Conservation (phyloP, 2,329 filamentous ascomycete genomes). For the Rosellinia necatrix region DNA sequence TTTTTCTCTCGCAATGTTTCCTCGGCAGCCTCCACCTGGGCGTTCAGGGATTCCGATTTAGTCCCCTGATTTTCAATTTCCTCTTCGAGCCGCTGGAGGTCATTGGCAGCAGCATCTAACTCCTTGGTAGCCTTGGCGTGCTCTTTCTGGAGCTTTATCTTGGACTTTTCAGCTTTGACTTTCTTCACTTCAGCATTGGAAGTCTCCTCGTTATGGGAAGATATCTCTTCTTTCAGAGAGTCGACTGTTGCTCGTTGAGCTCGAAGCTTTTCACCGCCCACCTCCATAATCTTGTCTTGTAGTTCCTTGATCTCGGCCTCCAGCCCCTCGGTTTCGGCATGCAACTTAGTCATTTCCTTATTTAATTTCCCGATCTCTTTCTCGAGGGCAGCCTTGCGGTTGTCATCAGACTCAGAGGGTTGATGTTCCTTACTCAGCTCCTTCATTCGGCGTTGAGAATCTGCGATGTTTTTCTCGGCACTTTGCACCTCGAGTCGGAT, state of each 20-base stretch:
- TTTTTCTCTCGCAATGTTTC: constrained; percentile 78
- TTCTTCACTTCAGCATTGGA: constrained; percentile 86
- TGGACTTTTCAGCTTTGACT: constrained; percentile 93
- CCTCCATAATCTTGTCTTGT: constrained; percentile 97
- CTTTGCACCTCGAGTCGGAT: constrained; percentile 87
- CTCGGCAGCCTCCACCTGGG: constrained; percentile 80
- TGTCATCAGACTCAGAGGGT: constrained; percentile 79
- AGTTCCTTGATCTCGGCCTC: constrained; percentile 91
- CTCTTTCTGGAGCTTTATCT: constrained; percentile 83
- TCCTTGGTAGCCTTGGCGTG: constrained; percentile 79
- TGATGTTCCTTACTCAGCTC: constrained; percentile 83
- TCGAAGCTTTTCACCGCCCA: constrained; percentile 90
- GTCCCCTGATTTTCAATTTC: constrained; percentile 79
- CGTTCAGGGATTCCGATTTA: constrained; percentile 73
- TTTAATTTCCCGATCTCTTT: constrained; percentile 78
- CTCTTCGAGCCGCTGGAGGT: constrained; percentile 77
- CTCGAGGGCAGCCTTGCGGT: constrained; percentile 71
- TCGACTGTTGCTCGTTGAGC: constrained; percentile 91
- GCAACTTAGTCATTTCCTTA: constrained; percentile 78
- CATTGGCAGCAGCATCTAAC: constrained; percentile 69
- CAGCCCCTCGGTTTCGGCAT: constrained; percentile 82
- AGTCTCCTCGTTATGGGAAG: constrained; percentile 77
- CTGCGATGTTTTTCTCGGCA: constrained; percentile 78
- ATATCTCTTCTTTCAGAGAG: constrained; percentile 82
- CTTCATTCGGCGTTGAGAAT: constrained; percentile 82